A percentile compares a stretch with the other conserved stretches of the same genome.
phyloP scores from a whole-genome alignment of 2,329 filamentous ascomycete genomes.

The Colletotrichum sp. region DNA sequence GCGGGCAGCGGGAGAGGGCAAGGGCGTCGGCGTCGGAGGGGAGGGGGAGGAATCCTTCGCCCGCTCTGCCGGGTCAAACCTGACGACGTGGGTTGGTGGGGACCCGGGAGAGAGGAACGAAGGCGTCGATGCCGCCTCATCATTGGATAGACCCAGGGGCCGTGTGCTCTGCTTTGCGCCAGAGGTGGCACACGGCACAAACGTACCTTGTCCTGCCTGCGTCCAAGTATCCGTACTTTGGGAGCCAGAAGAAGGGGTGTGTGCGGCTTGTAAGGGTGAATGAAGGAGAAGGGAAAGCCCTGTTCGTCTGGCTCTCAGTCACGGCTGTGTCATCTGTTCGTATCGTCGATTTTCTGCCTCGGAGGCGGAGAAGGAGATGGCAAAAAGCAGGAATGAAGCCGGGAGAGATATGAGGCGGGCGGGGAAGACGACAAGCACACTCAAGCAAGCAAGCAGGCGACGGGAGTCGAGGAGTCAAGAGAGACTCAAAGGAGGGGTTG shows the following conservation, averaged over 20 bases:
- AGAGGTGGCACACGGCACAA: background rate
- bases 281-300: background rate
- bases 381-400: background rate
- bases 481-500: background rate
- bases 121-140: background rate
- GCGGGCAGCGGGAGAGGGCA: constrained; percentile 1
- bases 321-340: background rate
- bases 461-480: background rate
- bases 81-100: constrained; percentile 4
- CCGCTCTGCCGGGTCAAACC: constrained; percentile 22
- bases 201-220: background rate
- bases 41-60: constrained; percentile 16
- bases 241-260: background rate
- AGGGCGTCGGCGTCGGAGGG: constrained; percentile 1
- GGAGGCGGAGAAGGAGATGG: background rate
- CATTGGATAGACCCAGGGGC: constrained; percentile 2
- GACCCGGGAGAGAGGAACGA: constrained; percentile 22
- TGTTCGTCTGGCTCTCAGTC: background rate
- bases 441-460: background rate
- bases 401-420: background rate
- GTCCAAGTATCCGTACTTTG: background rate
- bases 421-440: background rate
- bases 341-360: background rate
- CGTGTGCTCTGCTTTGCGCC: constrained; percentile 1
- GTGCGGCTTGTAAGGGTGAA: background rate